Evolutionary conservation across 2,329 filamentous ascomycete species (phyloP), one percentile per base, ranked within the genome.

Genomic region (Pseudophaeomoniella oleicola): DNA sequence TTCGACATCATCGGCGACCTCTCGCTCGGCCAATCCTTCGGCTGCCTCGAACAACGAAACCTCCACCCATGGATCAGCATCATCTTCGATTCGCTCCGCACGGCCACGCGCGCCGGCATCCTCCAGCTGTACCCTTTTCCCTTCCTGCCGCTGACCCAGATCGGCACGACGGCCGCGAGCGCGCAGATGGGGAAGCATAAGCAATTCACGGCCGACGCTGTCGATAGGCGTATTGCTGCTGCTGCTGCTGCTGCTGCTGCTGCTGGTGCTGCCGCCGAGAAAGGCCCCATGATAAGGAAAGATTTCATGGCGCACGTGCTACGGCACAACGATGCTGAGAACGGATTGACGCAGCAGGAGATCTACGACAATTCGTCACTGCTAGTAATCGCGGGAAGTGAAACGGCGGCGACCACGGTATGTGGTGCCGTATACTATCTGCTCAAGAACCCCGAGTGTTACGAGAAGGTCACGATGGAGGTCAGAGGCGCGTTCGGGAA

Each of bases 1-100:
- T 58, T 58, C 38, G 55, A 58, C 30, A 40, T 56, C 4, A 56
- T 56, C 36, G 55, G 55, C 10, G 53, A 57, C 17, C 43, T 57
- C 4, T 46, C 49, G 4, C 56, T 55, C 31, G 53, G 51, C 4
- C 50, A 56, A 33, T 44, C 54, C 0, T 56, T 56, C 32, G 44
- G 47, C 27, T 53, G 52, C 39, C 46, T 57, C 3, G 40, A 44
- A 5, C 34, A 46, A n/a, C 48, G 41, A 18, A 38, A 43, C 12
- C 46, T 50, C 16, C 53, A 56, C 33, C 45, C 44, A 29, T 57
- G 53, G 52, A 46, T 57, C 5, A 35, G 42, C 2, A 43, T 49
- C 4, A 46, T 56, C 16, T 44, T 51, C 33, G 42, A 48, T 27
- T 44, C 45, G 2, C 44, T 51, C 33, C 39, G 13, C 5, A 16